Base-by-base conservation (phyloP, 23 red algal species). In the Agarophyton chilense region DNA sequence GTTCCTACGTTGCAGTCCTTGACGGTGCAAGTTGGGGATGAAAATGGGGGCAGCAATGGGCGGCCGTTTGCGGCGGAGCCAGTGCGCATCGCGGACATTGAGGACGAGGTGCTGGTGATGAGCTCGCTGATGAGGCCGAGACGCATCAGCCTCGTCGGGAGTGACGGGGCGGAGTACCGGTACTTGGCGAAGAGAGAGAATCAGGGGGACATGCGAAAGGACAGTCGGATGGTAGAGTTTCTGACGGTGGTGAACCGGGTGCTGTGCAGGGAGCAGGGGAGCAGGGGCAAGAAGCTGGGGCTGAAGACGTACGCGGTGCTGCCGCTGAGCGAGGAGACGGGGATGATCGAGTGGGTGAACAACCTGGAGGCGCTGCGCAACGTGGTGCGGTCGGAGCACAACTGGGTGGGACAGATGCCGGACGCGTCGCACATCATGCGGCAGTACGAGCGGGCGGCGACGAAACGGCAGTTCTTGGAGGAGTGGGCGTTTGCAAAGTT, bases 261-360 rank as follows among this genome's bases (percentile, higher is more conserved):
- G 46, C 78, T 98, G 63, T 54, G 67, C 25, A 85, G 81, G 34
- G 86, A 87, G 14, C 53, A 74, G 21, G 35, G 33, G 16, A 68
- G 86, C 4, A 41, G 86, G 13, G 81, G 89, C 29, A 86, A 88
- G 26, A 61, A 80, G 2, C 58, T 98, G 71, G 67, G 42, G 21
- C 73, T 99, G 53, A 83, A 92, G 41, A 99, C 97, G 9, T 99
- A 99, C 71, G 90, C 91, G 0, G 97, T 99, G 22, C 28, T 99
- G 76, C 97, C 97, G 36, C 93, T 99, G 64, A 96, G 83, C 52
- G 97, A 99, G 47, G 93, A 99, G 52, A 94, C 93, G 45, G 97
- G 97, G 1, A 92, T 99, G 53, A 73, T 99, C 52, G 97, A 99
- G 42, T 99, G 97, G 97, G 86, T 99, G n/a, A 82, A 94, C 42